These are phyloP conservation scores for Trichoderma sp. DNA, from an alignment of 2,329 filamentous ascomycete genomes.

Conservation along the genomic window DNA sequence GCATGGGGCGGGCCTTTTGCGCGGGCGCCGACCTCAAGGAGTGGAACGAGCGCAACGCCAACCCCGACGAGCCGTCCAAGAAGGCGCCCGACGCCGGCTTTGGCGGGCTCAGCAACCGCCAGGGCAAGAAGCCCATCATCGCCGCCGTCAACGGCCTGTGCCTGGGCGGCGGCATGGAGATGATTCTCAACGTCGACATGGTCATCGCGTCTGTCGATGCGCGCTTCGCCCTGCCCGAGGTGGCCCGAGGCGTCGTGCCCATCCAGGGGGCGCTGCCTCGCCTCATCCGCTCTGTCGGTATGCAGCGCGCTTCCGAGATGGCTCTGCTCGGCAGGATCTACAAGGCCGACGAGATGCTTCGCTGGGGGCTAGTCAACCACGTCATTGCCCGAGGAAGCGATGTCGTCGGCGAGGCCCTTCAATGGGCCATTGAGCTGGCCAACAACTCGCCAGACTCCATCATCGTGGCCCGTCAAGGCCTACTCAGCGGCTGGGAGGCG, in stretches of 20 bases:
- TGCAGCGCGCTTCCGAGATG: constrained; percentile 69
- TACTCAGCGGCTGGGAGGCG: constrained; percentile 71
- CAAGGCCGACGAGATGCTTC: constrained; percentile 55
- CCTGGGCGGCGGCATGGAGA: constrained; percentile 75
- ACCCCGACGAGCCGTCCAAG: constrained; percentile 14
- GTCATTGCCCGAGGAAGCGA: constrained; percentile 48
- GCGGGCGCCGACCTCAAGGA: constrained; percentile 67
- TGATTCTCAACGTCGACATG: constrained; percentile 70
- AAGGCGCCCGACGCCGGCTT: constrained; percentile 52
- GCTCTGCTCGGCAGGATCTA: constrained; percentile 63
- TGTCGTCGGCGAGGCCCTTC: constrained; percentile 58
- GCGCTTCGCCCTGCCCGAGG: constrained; percentile 68
- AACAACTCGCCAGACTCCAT: constrained; percentile 72
- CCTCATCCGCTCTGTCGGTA: constrained; percentile 62
- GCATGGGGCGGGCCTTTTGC: constrained; percentile 62
- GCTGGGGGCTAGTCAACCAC: constrained; percentile 70
- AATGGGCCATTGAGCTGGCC: constrained; percentile 60
- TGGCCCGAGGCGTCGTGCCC: constrained; percentile 67
- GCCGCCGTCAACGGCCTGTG: constrained; percentile 75
- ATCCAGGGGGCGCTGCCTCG: constrained; percentile 69
- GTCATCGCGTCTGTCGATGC: constrained; percentile 60
- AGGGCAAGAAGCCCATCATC: constrained; percentile 71
- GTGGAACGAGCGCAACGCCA: constrained; percentile 49
- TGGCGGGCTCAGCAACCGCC: constrained; percentile 63
- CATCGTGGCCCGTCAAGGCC: constrained; percentile 68